These are phyloP conservation scores for Suhomyces chickasaworum DNA, from an alignment of 1,139 yeast genomes.

Conservation along the genomic window DNA sequence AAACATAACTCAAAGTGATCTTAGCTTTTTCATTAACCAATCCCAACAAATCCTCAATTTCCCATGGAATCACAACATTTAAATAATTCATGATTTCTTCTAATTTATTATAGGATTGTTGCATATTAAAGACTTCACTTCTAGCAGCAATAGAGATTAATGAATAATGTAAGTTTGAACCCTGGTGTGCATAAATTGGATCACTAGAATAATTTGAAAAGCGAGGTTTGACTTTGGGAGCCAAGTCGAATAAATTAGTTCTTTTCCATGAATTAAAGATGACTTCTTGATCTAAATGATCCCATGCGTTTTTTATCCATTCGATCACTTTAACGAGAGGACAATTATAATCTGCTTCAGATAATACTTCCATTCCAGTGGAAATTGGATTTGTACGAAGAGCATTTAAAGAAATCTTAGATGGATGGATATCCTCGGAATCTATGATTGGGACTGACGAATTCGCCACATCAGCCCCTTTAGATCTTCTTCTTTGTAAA, in stretches of 20 bases:
- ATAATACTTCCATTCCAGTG: conserved; percentile 24
- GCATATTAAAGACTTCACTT: conserved; percentile 21
- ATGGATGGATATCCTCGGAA: conserved; percentile 17
- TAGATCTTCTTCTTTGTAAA: conserved; percentile 35
- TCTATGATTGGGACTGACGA: conserved; percentile 7
- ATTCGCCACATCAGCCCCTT: conserved; percentile 20
- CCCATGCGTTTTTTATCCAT: conserved; percentile 61
- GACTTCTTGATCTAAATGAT: conserved; percentile 45
- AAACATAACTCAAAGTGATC: conserved; percentile 54
- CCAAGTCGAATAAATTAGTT: conserved; percentile 17
- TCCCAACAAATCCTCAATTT: conserved; percentile 55
- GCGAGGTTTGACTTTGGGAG: not conserved
- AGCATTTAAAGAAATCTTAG: conserved; percentile 7
- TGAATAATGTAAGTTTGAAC: conserved; percentile 1
- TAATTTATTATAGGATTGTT: conserved; percentile 39
- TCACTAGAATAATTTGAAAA: not conserved
- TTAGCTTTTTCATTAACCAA: conserved; percentile 60
- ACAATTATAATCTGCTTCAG: conserved; percentile 45
- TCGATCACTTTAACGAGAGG: conserved; percentile 59
- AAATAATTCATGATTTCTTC: conserved; percentile 44
- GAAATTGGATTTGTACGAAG: conserved; percentile 5
- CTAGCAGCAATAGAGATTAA: conserved; percentile 3
- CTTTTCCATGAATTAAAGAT: conserved; percentile 58
- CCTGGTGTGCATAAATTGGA: not conserved
- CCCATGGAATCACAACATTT: conserved; percentile 60